Conservation (phyloP, 805 yeast genomes). For the Wickerhamiella spandovensis region DNA sequence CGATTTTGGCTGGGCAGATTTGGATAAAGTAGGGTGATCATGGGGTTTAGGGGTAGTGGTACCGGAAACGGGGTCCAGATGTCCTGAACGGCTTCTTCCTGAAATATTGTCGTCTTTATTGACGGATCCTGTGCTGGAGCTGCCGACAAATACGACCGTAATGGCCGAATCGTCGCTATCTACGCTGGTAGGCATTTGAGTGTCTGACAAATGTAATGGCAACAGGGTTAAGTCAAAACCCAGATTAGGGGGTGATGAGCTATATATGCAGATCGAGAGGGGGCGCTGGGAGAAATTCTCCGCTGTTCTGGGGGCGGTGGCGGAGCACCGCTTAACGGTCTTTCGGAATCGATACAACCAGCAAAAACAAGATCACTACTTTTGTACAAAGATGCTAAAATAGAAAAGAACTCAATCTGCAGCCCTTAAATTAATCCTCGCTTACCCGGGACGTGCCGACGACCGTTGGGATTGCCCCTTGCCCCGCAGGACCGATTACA, state of each 20-base stretch:
- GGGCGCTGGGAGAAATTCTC: neutral
- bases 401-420: neutral
- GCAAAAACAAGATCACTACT: neutral
- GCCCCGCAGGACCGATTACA: neutral
- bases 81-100: neutral
- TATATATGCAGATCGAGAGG: neutral
- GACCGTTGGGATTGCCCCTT: neutral
- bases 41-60: neutral
- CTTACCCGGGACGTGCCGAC: neutral
- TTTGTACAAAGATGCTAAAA: neutral
- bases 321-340: neutral
- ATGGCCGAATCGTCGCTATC: neutral
- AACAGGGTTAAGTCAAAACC: neutral
- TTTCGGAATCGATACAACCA: neutral
- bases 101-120: neutral
- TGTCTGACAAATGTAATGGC: neutral
- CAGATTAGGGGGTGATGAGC: neutral
- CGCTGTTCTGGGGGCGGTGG: neutral
- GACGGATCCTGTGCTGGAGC: neutral
- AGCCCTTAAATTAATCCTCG: neutral
- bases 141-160: neutral
- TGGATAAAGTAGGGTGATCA: neutral
- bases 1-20: neutral
- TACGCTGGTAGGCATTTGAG: neutral
- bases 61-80: neutral